phyloP scores from a whole-genome alignment of 2,329 filamentous ascomycete species.

The Diaporthe sp. region DNA sequence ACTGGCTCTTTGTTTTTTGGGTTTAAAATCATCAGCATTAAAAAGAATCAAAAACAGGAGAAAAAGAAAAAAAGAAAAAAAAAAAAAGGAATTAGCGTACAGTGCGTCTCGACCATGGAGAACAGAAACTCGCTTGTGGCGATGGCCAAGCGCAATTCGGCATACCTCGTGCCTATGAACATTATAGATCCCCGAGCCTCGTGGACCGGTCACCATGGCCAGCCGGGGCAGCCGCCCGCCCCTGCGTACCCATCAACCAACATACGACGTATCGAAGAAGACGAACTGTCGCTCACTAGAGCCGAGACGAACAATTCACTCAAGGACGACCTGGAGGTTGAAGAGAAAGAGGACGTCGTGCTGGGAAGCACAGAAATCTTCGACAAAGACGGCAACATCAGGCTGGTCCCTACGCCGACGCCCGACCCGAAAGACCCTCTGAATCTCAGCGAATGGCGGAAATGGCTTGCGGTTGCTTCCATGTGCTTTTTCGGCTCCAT shows the following conservation, averaged over 20 bases:
- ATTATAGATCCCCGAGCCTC: slow-evolving; percentile 25
- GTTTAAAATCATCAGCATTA: background rate
- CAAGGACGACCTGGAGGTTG: slow-evolving; percentile 1
- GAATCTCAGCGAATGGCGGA: slow-evolving; percentile 22
- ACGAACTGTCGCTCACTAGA: slow-evolving; percentile 17
- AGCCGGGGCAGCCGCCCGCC: background rate
- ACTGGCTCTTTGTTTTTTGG: background rate
- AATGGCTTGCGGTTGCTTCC: slow-evolving; percentile 24
- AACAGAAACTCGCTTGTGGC: slow-evolving; percentile 15
- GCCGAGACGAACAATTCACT: slow-evolving; percentile 18
- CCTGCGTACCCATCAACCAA: background rate
- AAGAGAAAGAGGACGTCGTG: slow-evolving; percentile 6
- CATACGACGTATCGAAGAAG: slow-evolving; percentile 18
- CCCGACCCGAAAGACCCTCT: slow-evolving; percentile 30
- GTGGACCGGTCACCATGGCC: background rate
- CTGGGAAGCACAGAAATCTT: slow-evolving; percentile 43
- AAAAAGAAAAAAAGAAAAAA: no score
- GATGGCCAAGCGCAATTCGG: slow-evolving; percentile 11
- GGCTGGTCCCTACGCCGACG: slow-evolving; percentile 41
- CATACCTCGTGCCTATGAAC: slow-evolving; percentile 20
- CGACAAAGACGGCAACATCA: slow-evolving; percentile 43
- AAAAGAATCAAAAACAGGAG: background rate
- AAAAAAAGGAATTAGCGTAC: background rate
- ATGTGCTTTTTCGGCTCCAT: slow-evolving; percentile 33
- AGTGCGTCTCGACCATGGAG: background rate